These are phyloP conservation scores for Calycina herbarum DNA, from an alignment of 2,329 filamentous ascomycete species.

Conservation along the genomic window DNA sequence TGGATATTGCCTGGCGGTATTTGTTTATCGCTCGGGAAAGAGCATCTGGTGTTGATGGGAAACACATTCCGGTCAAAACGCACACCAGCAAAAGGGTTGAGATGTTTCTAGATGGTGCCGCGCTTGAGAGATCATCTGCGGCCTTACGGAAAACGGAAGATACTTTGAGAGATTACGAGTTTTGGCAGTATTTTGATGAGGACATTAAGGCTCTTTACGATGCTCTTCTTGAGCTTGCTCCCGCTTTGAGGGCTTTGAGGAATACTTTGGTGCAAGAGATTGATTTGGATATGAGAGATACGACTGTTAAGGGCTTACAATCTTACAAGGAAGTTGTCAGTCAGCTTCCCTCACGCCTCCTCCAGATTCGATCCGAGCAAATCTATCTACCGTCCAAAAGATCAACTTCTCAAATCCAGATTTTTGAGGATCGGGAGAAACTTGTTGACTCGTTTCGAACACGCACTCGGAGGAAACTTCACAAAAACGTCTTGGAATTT, in stretches of 20 bases:
- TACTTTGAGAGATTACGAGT: slow-evolving; percentile 8
- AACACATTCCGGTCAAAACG: neutral
- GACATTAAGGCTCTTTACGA: slow-evolving; percentile 9
- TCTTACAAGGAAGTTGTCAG: neutral
- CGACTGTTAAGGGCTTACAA: neutral
- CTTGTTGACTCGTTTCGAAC: slow-evolving; percentile 11
- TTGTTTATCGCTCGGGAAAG: neutral
- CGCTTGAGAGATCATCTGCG: neutral
- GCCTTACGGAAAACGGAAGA: slow-evolving; percentile 3
- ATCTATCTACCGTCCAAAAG: neutral
- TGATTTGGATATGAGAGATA: neutral
- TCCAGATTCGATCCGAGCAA: neutral
- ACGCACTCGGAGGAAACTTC: slow-evolving; percentile 6
- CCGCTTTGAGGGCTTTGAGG: neutral
- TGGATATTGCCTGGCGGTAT: neutral
- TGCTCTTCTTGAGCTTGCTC: neutral
- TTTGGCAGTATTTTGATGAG: slow-evolving; percentile 11
- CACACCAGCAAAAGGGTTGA: neutral
- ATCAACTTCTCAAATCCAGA: neutral
- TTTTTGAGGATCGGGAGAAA: slow-evolving; percentile 7
- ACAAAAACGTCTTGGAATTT: slow-evolving; percentile 7
- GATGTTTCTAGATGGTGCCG: slow-evolving; percentile 5
- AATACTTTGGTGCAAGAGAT: neutral
- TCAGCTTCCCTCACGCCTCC: neutral
- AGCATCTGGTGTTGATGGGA: neutral